Evolutionary conservation across 2,329 filamentous ascomycete species (phyloP).

Genomic region (Penicillium sp.): DNA sequence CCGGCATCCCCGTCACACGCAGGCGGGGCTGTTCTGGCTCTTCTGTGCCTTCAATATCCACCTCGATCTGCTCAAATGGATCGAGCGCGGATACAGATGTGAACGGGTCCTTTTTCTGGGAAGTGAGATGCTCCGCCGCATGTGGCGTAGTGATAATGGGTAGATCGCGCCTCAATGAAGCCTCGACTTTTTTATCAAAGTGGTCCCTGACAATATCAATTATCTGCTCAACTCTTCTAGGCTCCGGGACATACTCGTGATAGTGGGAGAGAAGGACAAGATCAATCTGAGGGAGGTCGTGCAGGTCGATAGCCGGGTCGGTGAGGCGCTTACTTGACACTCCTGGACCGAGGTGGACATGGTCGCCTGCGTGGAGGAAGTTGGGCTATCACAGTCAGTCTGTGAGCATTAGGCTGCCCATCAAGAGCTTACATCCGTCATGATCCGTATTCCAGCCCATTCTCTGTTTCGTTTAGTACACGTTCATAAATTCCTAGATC

Average conservation of each 20-base stretch:
- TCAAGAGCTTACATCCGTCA: constrained; percentile 37
- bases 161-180: constrained; percentile 51
- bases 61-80: constrained; percentile 52
- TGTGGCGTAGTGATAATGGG: constrained; percentile 64
- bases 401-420: not conserved
- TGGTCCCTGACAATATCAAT: constrained; percentile 41
- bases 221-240: not conserved
- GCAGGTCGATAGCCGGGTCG: constrained; percentile 59
- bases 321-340: constrained; percentile 55
- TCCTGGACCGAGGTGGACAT: constrained; percentile 64
- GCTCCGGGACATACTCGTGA: constrained; percentile 46
- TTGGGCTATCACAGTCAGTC: constrained; percentile 47
- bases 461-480: constrained; percentile 26
- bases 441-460: constrained; percentile 40
- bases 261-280: constrained; percentile 62
- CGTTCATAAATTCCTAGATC: not conserved
- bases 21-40: constrained; percentile 41
- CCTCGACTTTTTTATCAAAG: constrained; percentile 55
- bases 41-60: constrained; percentile 38
- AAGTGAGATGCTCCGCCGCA: constrained; percentile 53
- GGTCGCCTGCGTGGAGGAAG: constrained; percentile 64
- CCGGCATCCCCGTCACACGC: constrained; percentile 62
- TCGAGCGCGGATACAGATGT: constrained; percentile 55
- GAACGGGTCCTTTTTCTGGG: constrained; percentile 51
- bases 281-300: constrained; percentile 59